phyloP scores from a whole-genome alignment of 768 basidiomycete species.

The Podaxis sp. region DNA sequence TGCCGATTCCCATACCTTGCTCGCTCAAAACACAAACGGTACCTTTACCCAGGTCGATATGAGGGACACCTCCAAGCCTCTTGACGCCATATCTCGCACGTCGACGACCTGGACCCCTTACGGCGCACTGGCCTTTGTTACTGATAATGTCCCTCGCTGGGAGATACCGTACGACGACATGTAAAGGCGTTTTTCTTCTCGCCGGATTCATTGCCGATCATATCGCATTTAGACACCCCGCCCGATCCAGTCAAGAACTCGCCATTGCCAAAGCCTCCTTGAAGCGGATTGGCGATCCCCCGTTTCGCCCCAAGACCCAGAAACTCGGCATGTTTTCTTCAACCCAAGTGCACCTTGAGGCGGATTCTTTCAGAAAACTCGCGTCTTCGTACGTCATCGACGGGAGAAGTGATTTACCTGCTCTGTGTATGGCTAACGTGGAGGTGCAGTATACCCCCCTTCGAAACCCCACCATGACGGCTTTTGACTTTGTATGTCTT shows the following conservation, averaged over 20 bases:
- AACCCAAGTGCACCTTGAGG: constrained; percentile 35
- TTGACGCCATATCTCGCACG: constrained; percentile 65
- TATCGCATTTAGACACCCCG: constrained; percentile 33
- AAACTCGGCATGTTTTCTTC: constrained; percentile 50
- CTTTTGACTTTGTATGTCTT: background rate
- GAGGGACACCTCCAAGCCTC: constrained; percentile 56
- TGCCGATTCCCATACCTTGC: constrained; percentile 66
- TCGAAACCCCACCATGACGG: background rate
- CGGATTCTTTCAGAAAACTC: constrained; percentile 53
- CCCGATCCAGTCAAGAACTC: constrained; percentile 30
- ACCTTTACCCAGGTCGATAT: constrained; percentile 80
- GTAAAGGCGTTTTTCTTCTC: constrained; percentile 38
- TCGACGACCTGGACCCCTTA: constrained; percentile 65
- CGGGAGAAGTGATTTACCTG: constrained; percentile 38
- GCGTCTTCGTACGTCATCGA: constrained; percentile 62
- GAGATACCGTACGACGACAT: constrained; percentile 82
- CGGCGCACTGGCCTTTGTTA: constrained; percentile 66
- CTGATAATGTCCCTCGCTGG: constrained; percentile 49
- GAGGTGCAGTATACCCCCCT: constrained; percentile 31
- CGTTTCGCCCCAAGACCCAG: constrained; percentile 52
- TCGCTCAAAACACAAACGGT: constrained; percentile 73
- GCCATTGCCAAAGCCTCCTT: constrained; percentile 30
- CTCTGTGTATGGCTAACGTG: constrained; percentile 61
- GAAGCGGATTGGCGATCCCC: constrained; percentile 62
- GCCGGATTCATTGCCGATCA: constrained; percentile 5